phyloP scores from a whole-genome alignment of 768 basidiomycete genomes.

The Lyophyllum shimeji region DNA sequence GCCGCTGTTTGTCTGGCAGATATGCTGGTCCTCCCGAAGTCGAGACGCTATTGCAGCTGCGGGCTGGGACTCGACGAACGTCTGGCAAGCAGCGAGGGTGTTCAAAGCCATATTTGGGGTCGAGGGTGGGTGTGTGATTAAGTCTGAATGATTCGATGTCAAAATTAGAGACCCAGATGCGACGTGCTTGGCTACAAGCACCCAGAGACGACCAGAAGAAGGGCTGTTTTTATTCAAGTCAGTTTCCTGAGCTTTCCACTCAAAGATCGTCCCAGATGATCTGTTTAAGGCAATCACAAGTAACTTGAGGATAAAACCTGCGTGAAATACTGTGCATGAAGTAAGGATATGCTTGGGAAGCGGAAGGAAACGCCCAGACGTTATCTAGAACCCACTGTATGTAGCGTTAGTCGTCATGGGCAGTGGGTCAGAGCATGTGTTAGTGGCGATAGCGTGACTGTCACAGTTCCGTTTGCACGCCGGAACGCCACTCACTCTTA shows the following conservation, averaged over 20 bases:
- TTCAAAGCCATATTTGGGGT: constrained; percentile 10
- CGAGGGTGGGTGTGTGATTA: background rate
- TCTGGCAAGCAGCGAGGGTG: constrained; percentile 19
- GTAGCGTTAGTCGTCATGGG: background rate
- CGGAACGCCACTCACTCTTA: constrained; percentile 13
- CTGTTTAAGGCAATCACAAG: too few relatives aligned
- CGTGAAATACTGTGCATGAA: too few relatives aligned
- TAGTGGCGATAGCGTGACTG: constrained; percentile 10
- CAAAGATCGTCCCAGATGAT: too few relatives aligned
- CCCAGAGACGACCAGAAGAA: too few relatives aligned
- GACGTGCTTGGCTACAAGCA: too few relatives aligned
- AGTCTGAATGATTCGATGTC: background rate
- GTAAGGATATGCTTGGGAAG: background rate
- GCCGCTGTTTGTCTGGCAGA: constrained; percentile 15
- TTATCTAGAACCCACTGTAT: background rate
- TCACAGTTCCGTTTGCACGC: constrained; percentile 16
- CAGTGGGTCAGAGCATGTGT: constrained; percentile 1
- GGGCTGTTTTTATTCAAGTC: too few relatives aligned
- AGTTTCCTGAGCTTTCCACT: too few relatives aligned
- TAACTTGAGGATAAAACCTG: too few relatives aligned
- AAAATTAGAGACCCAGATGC: too few relatives aligned
- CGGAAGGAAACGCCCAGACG: background rate
- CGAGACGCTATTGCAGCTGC: constrained; percentile 18
- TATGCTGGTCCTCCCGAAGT: constrained; percentile 20
- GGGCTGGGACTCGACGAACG: constrained; percentile 19